Evolutionary conservation across 148 eudicot species (phyloP), one percentile per base, ranked within the genome.

Genomic region (Salicornia ramosissima): DNA sequence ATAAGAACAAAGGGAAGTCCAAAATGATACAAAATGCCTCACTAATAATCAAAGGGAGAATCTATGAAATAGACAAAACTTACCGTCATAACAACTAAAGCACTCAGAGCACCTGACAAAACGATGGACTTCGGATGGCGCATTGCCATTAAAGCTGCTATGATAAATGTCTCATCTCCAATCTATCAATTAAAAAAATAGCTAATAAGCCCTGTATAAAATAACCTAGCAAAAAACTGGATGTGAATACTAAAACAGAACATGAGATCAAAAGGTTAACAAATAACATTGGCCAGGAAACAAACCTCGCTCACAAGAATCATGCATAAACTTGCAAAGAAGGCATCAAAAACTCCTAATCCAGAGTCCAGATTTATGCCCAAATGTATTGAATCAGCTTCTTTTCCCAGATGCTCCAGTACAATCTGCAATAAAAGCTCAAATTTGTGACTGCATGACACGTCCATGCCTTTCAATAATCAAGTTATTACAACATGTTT

Each of bases 61-160:
- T 28, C 26, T 11, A 10, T 11, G 21, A 18, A 40, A 64, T 64
- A 8, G 5, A 36, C 8, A 55, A 24, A 74, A 67, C 96, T 77
- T 86, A 94, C 97, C 6, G 99, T 94, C 99, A 94, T 94, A 65
- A 94, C 97, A 83, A 88, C 78, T 81, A 94, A 78, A 61, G 99
- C 99, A 86, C 96, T 86, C 11, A 94, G 89, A 22, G 99, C 99
- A 78, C 99, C 99, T 16, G 97, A 87, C 65, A 90, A 70, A 45
- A 94, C 99, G 77, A 90, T 90, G 64, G 97, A 81, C 78, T 90
- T 94, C 28, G 97, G 99, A 78, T 90, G 97, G 47, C 97, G 92
- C 97, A 94, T 94, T 16, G 99, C 99, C 99, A 94, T 88, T 66
- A 94, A 85, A 73, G 99, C 99, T 59, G 99, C 99, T 65, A 94